Conservation (phyloP, 495 filamentous ascomycete species). For the Tuber aestivum region DNA sequence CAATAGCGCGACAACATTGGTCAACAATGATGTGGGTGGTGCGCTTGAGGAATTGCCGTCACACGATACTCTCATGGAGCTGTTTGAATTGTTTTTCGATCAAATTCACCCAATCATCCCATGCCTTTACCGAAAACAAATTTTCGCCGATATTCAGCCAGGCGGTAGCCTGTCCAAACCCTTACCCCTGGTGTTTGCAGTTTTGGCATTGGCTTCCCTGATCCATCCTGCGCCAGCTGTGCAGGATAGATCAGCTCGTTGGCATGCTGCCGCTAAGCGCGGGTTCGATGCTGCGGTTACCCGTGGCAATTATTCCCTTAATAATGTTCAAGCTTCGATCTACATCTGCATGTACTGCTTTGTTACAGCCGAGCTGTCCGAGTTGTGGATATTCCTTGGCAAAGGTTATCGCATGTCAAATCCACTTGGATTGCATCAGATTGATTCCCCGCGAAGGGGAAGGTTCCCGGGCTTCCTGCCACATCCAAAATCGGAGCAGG, state of each 20-base stretch:
- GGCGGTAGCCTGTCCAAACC: slow-evolving; percentile 23
- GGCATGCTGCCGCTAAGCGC: slow-evolving; percentile 31
- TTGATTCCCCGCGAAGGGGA: slow-evolving; percentile 28
- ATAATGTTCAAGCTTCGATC: slow-evolving; percentile 38
- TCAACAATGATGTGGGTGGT: slow-evolving; percentile 4
- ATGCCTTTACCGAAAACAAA: slow-evolving; percentile 36
- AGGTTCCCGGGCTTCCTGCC: slow-evolving; percentile 26
- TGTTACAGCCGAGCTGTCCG: slow-evolving; percentile 30
- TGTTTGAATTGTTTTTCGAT: slow-evolving; percentile 34
- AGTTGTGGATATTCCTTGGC: slow-evolving; percentile 38
- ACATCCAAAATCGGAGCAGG: slow-evolving; percentile 35
- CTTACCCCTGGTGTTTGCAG: slow-evolving; percentile 30
- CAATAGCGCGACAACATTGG: background rate
- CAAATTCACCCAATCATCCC: slow-evolving; percentile 38
- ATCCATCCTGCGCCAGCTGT: slow-evolving; percentile 27
- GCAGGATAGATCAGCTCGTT: slow-evolving; percentile 18
- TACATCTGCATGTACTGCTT: slow-evolving; percentile 38
- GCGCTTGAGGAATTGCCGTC: slow-evolving; percentile 26
- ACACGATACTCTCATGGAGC: slow-evolving; percentile 21
- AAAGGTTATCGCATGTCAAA: slow-evolving; percentile 38
- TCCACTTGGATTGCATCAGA: slow-evolving; percentile 37
- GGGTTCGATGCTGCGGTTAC: slow-evolving; percentile 32
- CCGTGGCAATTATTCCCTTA: slow-evolving; percentile 26
- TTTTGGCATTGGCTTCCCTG: slow-evolving; percentile 34
- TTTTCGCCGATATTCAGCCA: slow-evolving; percentile 23